Base-by-base conservation (phyloP, 345 rosid species). In the Rhizophora mangle region DNA sequence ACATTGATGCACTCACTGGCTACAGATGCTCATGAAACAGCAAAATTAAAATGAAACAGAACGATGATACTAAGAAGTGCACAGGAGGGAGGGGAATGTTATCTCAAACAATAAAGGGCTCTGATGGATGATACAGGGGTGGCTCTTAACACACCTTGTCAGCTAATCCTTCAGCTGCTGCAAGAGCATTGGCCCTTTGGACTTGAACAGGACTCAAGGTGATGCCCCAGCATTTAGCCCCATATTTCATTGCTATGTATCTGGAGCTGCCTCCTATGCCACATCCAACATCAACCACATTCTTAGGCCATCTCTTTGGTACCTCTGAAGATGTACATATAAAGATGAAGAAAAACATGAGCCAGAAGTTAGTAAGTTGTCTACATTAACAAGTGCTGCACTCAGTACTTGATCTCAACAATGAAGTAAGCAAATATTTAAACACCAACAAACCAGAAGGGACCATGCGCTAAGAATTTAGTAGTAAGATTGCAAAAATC, bases 231-330 rank as follows among this genome's bases (percentile, higher is more conserved):
- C 87, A 85, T 43, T 83, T 72, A 4, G 97, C 94, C 15, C 85
- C 97, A 75, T 66, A 94, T 74, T 88, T 91, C 74, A 64, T 65
- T 1, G 97, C 87, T 37, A 94, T 22, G 70, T 89, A 89, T 70
- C 95, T 85, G 22, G 98, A 94, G 85, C 97, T 91, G 71, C 97
- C 98, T 59, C 97, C 98, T 2, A 94, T 87, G 36, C 98, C 98
- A 75, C 97, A 94, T 29, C 98, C 98, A 59, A 94, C 97, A 82
- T 94, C 98, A 46, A 91, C 92, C 63, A 89, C 82, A 37, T 73
- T 87, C 86, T 83, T 84, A 36, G 93, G 91, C 54, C 63, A 32
- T 64, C 78, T 70, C 4, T 65, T 68, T 37, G 79, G 78, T 30
- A 78, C 81, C 52, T 75, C 89, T 75, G 72, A 63, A 69, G 61